Percentiles rank a stretch among this genome's conserved stretches.
These are phyloP conservation scores for Aurifilum marmelostoma DNA, from an alignment of 2,329 filamentous ascomycete species.

Conservation along the genomic window DNA sequence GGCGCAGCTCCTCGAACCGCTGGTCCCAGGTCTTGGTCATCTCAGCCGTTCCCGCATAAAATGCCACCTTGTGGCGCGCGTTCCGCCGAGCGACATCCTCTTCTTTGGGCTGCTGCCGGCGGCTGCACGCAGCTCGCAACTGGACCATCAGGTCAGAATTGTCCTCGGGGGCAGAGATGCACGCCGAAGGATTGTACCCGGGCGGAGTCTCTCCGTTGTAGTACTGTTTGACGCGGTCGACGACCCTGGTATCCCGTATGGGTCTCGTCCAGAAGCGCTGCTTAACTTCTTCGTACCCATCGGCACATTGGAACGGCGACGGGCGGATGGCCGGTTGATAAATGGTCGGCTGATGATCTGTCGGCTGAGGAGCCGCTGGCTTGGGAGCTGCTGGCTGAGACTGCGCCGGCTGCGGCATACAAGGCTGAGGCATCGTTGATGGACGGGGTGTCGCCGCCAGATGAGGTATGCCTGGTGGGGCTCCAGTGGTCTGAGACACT, in stretches of 20 bases:
- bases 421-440: too few relatives aligned
- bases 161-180: conserved; percentile 25
- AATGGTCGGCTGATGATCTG: too few relatives aligned
- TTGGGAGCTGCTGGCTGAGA: too few relatives aligned
- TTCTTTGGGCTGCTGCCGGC: conserved; percentile 27
- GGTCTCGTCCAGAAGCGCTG: background rate
- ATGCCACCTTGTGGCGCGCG: conserved; percentile 40
- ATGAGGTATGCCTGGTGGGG: background rate
- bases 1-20: conserved; percentile 38
- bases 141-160: conserved; percentile 30
- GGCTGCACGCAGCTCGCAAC: conserved; percentile 30
- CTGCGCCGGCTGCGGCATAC: too few relatives aligned
- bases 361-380: too few relatives aligned
- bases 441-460: too few relatives aligned
- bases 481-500: background rate
- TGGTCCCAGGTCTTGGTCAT: conserved; percentile 40
- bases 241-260: conserved; percentile 8
- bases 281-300: background rate
- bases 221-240: conserved; percentile 36
- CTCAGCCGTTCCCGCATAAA: conserved; percentile 45
- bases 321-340: background rate
- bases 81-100: conserved; percentile 35
- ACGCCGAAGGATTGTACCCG: conserved; percentile 34
- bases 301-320: background rate
- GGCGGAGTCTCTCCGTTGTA: conserved; percentile 39